These are phyloP conservation scores for Backusella liffmaniae DNA, from an alignment of 192 early-diverging fungal species.

Conservation along the genomic window DNA sequence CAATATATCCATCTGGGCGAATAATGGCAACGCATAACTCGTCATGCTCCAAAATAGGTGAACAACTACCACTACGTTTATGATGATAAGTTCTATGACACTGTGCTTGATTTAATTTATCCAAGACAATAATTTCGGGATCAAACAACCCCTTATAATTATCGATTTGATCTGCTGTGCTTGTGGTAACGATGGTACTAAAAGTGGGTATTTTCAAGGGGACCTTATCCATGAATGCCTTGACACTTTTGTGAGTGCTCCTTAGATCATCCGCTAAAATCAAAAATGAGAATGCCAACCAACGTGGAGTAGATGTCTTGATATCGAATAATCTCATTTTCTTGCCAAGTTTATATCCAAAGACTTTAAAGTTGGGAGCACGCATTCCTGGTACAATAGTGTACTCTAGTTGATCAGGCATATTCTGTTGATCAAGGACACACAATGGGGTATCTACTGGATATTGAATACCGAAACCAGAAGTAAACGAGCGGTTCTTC, in stretches of 20 bases:
- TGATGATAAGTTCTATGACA: constrained; percentile 22
- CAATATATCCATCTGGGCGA: constrained; percentile 32
- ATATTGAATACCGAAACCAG: constrained; percentile 31
- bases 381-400: constrained; percentile 10
- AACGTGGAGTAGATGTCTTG: neutral
- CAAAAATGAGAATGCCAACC: constrained; percentile 15
- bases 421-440: neutral
- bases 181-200: constrained; percentile 9
- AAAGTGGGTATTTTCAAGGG: neutral
- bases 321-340: constrained; percentile 24
- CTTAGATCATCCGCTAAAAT: constrained; percentile 21
- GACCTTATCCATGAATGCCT: neutral
- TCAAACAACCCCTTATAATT: neutral
- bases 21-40: constrained; percentile 10
- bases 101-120: constrained; percentile 31
- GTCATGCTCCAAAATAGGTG: neutral
- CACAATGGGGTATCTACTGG: neutral
- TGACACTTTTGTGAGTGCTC: neutral
- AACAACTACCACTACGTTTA: neutral
- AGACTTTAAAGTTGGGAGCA: constrained; percentile 28
- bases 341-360: constrained; percentile 12
- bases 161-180: constrained; percentile 4
- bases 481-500: constrained; percentile 17
- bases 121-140: constrained; percentile 9
- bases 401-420: neutral